phyloP scores from a whole-genome alignment of 163 green algal species.

The Scenedesmus sp. region DNA sequence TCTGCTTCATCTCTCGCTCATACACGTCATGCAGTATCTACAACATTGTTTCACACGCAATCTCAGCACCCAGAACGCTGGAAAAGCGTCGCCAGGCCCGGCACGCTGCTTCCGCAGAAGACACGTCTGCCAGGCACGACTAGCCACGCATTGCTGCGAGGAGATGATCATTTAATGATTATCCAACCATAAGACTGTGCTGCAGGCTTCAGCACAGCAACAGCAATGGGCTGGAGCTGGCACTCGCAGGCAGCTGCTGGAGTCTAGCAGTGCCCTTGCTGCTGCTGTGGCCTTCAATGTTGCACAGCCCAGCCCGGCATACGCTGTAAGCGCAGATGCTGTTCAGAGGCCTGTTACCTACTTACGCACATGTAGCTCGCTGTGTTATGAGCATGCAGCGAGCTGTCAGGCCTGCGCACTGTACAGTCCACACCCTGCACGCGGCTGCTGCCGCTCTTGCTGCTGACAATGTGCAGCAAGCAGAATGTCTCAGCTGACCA shows the following conservation, averaged over 20 bases:
- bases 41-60: background rate
- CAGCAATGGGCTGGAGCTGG: background rate
- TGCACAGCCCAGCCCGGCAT: slow-evolving; percentile 1
- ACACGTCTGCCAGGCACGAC: background rate
- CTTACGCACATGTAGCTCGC: background rate
- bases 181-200: background rate
- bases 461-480: too few species aligned
- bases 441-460: too few species aligned
- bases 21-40: background rate
- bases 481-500: too few species aligned
- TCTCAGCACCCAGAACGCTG: background rate
- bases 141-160: background rate
- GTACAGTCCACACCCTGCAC: background rate
- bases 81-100: background rate
- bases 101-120: background rate
- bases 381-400: background rate
- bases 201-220: background rate
- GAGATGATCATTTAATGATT: background rate
- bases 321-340: slow-evolving; percentile 21
- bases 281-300: background rate
- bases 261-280: slow-evolving; percentile 11
- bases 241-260: slow-evolving; percentile 26
- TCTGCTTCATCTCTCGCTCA: background rate
- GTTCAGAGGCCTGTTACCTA: too few species aligned
- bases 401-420: too few species aligned